Evolutionary conservation across 2,329 filamentous ascomycete genomes (phyloP).

Genomic region (Ophiostoma sp.): DNA sequence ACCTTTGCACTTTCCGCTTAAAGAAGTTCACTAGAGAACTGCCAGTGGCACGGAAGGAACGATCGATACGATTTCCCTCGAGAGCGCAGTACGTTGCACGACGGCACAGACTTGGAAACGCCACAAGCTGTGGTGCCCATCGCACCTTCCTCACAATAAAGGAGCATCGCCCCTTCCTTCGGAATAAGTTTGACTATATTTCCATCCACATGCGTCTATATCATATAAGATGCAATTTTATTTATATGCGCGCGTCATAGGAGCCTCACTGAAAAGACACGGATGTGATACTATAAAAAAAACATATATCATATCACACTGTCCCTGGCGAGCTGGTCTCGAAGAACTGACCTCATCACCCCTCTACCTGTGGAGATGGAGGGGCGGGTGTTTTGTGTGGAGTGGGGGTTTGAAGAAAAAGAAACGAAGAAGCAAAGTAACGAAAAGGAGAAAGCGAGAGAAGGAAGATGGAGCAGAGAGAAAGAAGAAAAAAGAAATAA

Average conservation of each 20-base stretch:
- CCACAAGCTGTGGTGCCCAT: neutral
- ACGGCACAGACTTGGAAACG: neutral
- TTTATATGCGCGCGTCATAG: neutral
- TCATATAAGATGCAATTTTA: neutral
- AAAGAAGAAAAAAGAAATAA: neutral
- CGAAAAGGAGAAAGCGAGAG: neutral
- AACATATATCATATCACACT: neutral
- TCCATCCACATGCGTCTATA: neutral
- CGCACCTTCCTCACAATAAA: neutral
- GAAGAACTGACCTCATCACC: neutral
- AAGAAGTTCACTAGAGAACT: neutral
- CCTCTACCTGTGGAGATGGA: constrained; percentile 17
- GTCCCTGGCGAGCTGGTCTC: neutral
- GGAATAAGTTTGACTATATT: constrained; percentile 7
- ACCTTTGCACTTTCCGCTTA: neutral
- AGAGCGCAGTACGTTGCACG: neutral
- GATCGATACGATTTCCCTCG: neutral
- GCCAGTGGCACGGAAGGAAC: neutral
- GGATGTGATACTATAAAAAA: neutral
- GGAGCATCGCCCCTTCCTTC: neutral
- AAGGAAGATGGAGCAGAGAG: neutral
- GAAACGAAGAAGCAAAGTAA: constrained; percentile 6
- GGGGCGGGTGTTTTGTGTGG: constrained; percentile 12
- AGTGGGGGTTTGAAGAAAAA: constrained; percentile 2
- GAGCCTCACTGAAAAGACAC: neutral